A percentile compares a stretch with the other conserved stretches of the same genome.
Conservation (phyloP, 192 early-diverging fungal species). For the Gamsiella multidivaricata region DNA sequence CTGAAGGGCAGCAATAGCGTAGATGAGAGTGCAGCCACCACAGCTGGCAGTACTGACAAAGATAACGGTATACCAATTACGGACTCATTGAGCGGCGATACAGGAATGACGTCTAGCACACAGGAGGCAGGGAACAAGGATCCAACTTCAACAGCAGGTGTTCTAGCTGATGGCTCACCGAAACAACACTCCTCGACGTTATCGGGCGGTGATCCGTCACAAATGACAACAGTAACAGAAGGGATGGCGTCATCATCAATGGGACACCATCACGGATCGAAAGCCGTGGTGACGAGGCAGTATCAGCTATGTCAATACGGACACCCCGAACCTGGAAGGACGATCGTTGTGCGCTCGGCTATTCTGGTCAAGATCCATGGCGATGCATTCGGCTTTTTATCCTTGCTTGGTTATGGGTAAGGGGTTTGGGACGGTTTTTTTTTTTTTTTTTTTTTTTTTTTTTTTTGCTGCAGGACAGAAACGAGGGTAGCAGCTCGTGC, state of each 20-base stretch:
- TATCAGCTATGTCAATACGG: slow-evolving; percentile 49
- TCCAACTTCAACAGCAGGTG: background rate
- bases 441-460: background rate
- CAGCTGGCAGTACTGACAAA: background rate
- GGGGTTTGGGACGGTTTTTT: background rate
- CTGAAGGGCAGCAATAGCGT: background rate
- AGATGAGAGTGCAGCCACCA: background rate
- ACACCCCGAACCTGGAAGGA: slow-evolving; percentile 46
- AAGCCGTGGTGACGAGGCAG: slow-evolving; percentile 28
- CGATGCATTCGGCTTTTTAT: slow-evolving; percentile 40
- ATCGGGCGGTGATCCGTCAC: background rate
- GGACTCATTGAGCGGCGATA: background rate
- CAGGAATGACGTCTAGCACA: slow-evolving; percentile 11
- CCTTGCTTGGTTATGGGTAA: slow-evolving; percentile 45
- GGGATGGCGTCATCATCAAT: background rate
- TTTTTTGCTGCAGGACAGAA: slow-evolving; percentile 2
- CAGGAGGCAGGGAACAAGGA: slow-evolving; percentile 8
- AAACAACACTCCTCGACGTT: background rate
- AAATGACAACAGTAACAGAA: background rate
- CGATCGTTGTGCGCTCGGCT: slow-evolving; percentile 38
- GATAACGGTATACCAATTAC: background rate
- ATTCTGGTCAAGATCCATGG: slow-evolving; percentile 53
- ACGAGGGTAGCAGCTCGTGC: no score
- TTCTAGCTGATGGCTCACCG: background rate
- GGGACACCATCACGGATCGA: slow-evolving; percentile 3